Percentiles rank a stretch among this genome's conserved stretches.
Evolutionary conservation across 2,329 filamentous ascomycete species (phyloP).

Genomic region (Cryphonectria parasitica): DNA sequence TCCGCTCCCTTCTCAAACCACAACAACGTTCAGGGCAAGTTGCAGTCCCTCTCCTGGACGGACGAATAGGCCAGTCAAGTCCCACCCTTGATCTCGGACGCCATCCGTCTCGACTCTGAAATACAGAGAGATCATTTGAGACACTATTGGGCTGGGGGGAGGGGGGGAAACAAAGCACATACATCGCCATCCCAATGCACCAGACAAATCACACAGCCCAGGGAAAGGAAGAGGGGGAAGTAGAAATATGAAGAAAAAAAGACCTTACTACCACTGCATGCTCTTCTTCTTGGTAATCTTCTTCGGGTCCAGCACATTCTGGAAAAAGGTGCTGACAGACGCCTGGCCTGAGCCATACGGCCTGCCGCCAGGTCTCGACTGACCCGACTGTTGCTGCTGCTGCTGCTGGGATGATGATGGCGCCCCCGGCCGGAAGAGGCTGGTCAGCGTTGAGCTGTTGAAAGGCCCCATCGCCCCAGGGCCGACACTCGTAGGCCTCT

Average conservation of each 20-base stretch:
- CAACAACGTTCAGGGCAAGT: conserved; percentile 4
- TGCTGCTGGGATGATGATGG: conserved; percentile 32
- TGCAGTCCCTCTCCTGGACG: neutral
- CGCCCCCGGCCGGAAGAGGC: conserved; percentile 37
- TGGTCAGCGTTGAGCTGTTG: conserved; percentile 30
- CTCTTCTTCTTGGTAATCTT: conserved; percentile 42
- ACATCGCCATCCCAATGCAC: neutral
- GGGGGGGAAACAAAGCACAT: neutral
- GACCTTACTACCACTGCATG: conserved; percentile 36
- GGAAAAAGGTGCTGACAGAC: conserved; percentile 34
- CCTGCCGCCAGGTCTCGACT: conserved; percentile 32
- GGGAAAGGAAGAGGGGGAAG: neutral
- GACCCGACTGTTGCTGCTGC: conserved; percentile 23
- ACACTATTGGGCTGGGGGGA: neutral
- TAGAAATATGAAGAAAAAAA: neutral
- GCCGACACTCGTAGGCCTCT: conserved; percentile 53
- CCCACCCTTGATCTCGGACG: neutral
- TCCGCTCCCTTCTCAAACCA: no score
- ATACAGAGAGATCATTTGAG: neutral
- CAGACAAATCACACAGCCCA: neutral
- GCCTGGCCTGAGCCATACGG: conserved; percentile 32
- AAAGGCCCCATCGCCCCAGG: conserved; percentile 38
- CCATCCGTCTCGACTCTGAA: neutral
- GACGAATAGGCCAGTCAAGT: neutral
- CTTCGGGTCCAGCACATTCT: conserved; percentile 32